Conservation (phyloP, 2,329 filamentous ascomycete genomes). For the Diaporthe citrichinensis region DNA sequence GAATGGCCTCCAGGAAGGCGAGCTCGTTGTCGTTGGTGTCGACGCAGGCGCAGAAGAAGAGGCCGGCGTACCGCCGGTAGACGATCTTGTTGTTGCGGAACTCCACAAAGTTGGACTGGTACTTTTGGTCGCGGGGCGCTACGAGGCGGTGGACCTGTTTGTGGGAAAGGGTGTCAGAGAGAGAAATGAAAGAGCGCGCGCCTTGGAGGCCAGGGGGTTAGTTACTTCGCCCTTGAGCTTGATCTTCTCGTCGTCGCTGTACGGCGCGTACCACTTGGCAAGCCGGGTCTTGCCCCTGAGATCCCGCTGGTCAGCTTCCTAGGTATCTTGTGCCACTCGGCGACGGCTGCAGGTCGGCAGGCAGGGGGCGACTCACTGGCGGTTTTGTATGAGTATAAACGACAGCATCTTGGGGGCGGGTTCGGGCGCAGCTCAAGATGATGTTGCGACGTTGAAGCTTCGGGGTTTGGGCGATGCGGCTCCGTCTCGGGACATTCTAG, state of each 20-base stretch:
- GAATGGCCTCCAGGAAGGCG: conserved; percentile 95
- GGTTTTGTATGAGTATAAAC: conserved; percentile 91
- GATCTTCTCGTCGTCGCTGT: conserved; percentile 98
- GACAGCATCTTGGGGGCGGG: conserved; percentile 72
- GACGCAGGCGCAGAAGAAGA: conserved; percentile 99
- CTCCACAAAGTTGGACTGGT: conserved; percentile 99
- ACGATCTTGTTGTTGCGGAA: conserved; percentile 95
- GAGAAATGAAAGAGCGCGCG: conserved; percentile 5
- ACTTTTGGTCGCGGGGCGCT: conserved; percentile 97
- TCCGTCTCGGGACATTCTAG: conserved; percentile 33
- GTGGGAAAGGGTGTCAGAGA: not conserved
- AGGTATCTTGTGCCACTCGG: not conserved
- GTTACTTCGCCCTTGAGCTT: conserved; percentile 95
- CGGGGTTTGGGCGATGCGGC: conserved; percentile 33
- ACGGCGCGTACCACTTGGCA: conserved; percentile 99
- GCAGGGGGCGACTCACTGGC: conserved; percentile 72
- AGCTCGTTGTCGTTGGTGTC: conserved; percentile 99
- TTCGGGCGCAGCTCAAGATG: conserved; percentile 32
- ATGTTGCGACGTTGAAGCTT: conserved; percentile 36
- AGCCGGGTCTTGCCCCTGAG: conserved; percentile 95
- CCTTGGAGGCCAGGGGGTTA: conserved; percentile 33
- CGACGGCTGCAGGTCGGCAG: too few relatives aligned
- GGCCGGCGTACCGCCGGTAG: conserved; percentile 95
- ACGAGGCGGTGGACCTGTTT: conserved; percentile 94
- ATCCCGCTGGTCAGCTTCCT: conserved; percentile 25